phyloP scores from a whole-genome alignment of 164 flowering plant species.

The Aristolochia fimbriata region DNA sequence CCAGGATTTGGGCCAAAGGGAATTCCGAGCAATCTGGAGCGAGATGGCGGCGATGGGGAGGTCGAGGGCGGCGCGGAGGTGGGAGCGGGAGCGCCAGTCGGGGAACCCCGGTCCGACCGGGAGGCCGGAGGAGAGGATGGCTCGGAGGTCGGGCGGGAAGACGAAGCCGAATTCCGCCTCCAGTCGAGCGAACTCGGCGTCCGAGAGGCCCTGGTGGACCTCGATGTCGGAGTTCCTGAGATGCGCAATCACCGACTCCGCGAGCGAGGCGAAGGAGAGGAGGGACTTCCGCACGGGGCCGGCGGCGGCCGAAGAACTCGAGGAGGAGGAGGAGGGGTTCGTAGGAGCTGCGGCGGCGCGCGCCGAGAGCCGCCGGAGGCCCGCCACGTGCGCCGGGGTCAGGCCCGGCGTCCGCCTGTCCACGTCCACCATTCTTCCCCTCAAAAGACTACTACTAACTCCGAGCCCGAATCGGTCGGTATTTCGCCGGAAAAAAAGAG shows the following conservation, averaged over 20 bases:
- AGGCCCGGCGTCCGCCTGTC: conserved; percentile 77
- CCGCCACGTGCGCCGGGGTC: conserved; percentile 81
- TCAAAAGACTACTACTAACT: not conserved
- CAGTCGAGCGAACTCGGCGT: conserved; percentile 60
- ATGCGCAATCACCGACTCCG: conserved; percentile 53
- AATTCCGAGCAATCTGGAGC: conserved; percentile 61
- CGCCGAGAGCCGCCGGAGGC: conserved; percentile 85
- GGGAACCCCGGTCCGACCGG: conserved; percentile 91
- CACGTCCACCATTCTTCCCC: conserved; percentile 73
- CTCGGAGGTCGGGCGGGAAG: conserved; percentile 89
- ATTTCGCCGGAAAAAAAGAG: not conserved
- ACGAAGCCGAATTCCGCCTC: conserved; percentile 89
- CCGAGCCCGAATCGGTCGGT: not conserved
- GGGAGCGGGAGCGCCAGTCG: conserved; percentile 79
- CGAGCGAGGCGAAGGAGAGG: conserved; percentile 54
- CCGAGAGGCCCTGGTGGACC: conserved; percentile 69
- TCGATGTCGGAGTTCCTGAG: conserved; percentile 45
- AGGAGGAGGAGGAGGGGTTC: conserved; percentile 29
- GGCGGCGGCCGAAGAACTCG: conserved; percentile 14
- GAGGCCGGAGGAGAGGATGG: conserved; percentile 69
- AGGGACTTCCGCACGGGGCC: conserved; percentile 47
- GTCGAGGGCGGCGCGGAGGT: conserved; percentile 60
- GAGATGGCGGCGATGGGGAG: conserved; percentile 84
- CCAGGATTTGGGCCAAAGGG: conserved; percentile 90
- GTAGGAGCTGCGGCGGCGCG: conserved; percentile 53